Conservation (phyloP, 345 rosid species). For the Sapria himalayana region DNA sequence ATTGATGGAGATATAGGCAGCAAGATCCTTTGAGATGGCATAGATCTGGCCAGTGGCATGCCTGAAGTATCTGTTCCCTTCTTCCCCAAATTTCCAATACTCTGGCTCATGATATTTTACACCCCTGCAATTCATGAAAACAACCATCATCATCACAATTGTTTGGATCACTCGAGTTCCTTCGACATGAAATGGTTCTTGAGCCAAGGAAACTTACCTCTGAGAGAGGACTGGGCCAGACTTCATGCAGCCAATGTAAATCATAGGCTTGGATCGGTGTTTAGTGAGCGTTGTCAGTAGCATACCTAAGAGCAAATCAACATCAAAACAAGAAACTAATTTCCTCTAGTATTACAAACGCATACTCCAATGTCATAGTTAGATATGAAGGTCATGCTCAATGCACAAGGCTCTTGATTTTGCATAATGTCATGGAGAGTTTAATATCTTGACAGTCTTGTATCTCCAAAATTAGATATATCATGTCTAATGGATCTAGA, state of each 20-base stretch:
- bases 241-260: constrained; percentile 96
- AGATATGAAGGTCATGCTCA: no score
- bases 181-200: neutral
- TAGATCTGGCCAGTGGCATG: constrained; percentile 90
- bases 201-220: constrained; percentile 21
- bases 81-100: constrained; percentile 84
- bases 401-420: no score
- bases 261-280: constrained; percentile 39
- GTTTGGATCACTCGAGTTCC: neutral
- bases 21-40: constrained; percentile 78
- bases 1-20: constrained; percentile 56
- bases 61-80: constrained; percentile 73
- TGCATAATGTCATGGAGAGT: no score
- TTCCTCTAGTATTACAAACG: neutral
- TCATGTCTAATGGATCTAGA: no score
- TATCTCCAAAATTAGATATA: no score
- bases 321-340: neutral
- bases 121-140: constrained; percentile 22
- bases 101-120: constrained; percentile 78
- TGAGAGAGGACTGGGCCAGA: constrained; percentile 76
- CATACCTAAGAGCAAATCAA: constrained; percentile 17
- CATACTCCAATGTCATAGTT: neutral
- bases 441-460: no score
- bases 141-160: neutral
- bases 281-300: constrained; percentile 30